Base-by-base conservation (phyloP, 2,329 filamentous ascomycete species). In the Chaetomiaceae sp. region DNA sequence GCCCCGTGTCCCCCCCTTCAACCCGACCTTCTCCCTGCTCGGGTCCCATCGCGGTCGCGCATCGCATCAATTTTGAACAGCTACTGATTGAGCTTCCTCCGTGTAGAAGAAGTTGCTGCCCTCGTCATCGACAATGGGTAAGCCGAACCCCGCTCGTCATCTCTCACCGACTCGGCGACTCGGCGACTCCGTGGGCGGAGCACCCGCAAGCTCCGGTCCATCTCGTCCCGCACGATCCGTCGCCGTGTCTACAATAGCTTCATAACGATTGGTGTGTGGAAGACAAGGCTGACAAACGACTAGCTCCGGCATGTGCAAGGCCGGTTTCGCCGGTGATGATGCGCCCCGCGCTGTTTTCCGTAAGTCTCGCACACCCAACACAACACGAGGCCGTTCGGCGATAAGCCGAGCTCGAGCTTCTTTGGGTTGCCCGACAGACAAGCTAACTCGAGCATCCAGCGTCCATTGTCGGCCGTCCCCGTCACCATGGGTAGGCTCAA, bases 41-140 rank as follows among this genome's bases (percentile, higher is more conserved):
- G 42, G 38, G 38, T 31, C 16, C 46, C 39, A 48, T 38, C 44
- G 17, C 16, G 12, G 10, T 19, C 41, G 47, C 48, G 35, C 19
- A 21, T 30, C 13, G 10, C 45, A 33, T 52, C 35, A 16, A 41
- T 47, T 48, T 48, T 33, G 27, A 56, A 51, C 58, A 55, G 53
- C 66, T 57, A 66, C 78, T 80, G 62, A 79, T 69, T 30, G 61
- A 55, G 62, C 63, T 70, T 65, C 58, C 57, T 58, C 60, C 19
- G 6, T 77, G 76, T 73, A 97, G 93, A 99, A 85, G 93, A 99
- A 89, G 93, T 99, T 78, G 93, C 93, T 77, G 93, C 93, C 77
- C 91, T 99, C 89, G 93, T 99, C 78, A 97, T 99, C 81, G 93
- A 99, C 91, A 99, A 99, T 97, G 93, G 93, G 93, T 99, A 92